These are phyloP conservation scores for Pythium scleroteichum DNA, from an alignment of 352 stramenopile species.

Conservation along the genomic window DNA sequence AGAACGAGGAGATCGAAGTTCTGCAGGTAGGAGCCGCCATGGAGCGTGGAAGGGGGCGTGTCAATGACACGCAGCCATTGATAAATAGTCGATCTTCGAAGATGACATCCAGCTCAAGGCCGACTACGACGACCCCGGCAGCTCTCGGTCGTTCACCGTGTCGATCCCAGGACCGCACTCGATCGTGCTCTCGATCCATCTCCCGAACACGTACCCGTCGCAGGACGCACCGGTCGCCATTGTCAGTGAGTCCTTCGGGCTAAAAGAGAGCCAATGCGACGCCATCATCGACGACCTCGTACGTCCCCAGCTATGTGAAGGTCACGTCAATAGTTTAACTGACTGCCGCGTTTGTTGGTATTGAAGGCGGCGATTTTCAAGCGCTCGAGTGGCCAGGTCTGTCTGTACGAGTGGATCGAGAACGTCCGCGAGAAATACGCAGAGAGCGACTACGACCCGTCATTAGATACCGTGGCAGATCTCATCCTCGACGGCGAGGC, in stretches of 20 bases:
- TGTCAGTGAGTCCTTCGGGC: slow-evolving; percentile 81
- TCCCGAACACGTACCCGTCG: slow-evolving; percentile 73
- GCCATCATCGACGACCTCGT: slow-evolving; percentile 70
- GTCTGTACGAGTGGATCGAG: slow-evolving; percentile 88
- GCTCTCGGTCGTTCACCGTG: slow-evolving; percentile 58
- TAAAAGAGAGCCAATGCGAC: slow-evolving; percentile 67
- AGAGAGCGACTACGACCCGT: slow-evolving; percentile 38
- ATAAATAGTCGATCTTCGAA: slow-evolving; percentile 77
- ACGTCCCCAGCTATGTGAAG: not conserved
- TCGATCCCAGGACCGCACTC: slow-evolving; percentile 57
- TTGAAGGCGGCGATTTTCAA: slow-evolving; percentile 57
- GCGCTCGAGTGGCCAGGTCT: slow-evolving; percentile 75
- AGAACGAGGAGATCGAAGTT: slow-evolving; percentile 79
- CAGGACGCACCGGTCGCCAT: slow-evolving; percentile 68
- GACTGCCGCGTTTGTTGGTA: not conserved
- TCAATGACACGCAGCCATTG: not conserved
- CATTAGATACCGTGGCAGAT: slow-evolving; percentile 6
- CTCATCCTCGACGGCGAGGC: slow-evolving; percentile 6
- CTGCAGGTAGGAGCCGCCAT: slow-evolving; percentile 47
- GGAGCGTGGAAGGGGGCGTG: not conserved
- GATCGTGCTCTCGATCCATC: slow-evolving; percentile 70
- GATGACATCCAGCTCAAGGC: slow-evolving; percentile 58
- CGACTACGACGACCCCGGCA: slow-evolving; percentile 42
- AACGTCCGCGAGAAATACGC: slow-evolving; percentile 73
- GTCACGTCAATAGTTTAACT: not conserved